phyloP scores from a whole-genome alignment of 2,329 filamentous ascomycete genomes.

The Trichophyton mentagrophytes region DNA sequence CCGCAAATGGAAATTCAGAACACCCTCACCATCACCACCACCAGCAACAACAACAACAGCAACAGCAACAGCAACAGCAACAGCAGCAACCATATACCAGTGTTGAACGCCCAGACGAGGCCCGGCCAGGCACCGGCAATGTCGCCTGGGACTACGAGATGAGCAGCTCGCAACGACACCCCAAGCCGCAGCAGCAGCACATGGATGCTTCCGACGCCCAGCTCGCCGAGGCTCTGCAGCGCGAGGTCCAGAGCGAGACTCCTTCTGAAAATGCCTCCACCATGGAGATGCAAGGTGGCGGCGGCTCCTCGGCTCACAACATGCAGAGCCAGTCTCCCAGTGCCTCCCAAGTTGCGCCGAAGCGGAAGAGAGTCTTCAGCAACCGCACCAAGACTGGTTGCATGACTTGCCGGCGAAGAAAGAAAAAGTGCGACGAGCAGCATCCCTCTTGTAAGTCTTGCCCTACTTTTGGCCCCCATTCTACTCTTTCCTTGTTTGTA shows the following conservation, averaged over 20 bases:
- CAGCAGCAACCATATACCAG: slow-evolving; percentile 1
- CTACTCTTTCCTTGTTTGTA: not conserved
- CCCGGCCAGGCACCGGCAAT: slow-evolving; percentile 19
- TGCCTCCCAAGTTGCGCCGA: slow-evolving; percentile 16
- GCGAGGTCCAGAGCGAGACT: slow-evolving; percentile 33
- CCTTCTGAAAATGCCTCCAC: slow-evolving; percentile 6
- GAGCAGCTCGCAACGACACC: slow-evolving; percentile 27
- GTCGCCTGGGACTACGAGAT: slow-evolving; percentile 27
- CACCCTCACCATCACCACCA: not conserved
- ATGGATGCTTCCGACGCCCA: slow-evolving; percentile 39
- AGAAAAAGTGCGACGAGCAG: slow-evolving; percentile 96
- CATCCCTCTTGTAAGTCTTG: slow-evolving; percentile 71
- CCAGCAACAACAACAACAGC: not conserved
- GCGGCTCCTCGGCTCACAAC: slow-evolving; percentile 4
- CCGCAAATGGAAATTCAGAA: slow-evolving; percentile 9
- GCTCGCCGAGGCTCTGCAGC: slow-evolving; percentile 40
- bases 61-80: not conserved
- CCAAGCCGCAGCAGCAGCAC: slow-evolving; percentile 29
- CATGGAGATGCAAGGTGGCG: not conserved
- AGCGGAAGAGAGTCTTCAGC: slow-evolving; percentile 55
- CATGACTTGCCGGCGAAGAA: slow-evolving; percentile 77
- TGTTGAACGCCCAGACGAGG: slow-evolving; percentile 17
- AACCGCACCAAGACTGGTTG: slow-evolving; percentile 94
- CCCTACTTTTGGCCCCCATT: slow-evolving; percentile 3
- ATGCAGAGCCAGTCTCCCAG: slow-evolving; percentile 6